phyloP scores from a whole-genome alignment of 1,284 basidiomycete species.

The Melampsora americana region DNA sequence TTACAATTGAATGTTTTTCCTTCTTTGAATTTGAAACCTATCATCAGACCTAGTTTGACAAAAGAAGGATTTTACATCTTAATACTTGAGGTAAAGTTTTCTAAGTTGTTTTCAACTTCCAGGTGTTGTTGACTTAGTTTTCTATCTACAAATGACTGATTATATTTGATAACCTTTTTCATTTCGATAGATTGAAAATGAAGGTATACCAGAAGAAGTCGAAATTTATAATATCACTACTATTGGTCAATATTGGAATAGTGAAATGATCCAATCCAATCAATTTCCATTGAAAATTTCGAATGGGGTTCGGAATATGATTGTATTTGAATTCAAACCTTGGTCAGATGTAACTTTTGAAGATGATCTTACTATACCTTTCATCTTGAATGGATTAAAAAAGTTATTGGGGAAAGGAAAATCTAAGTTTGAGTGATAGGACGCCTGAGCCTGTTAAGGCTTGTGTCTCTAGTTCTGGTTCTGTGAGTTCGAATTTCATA shows the following conservation, averaged over 20 bases:
- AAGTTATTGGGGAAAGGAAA: slow-evolving; percentile 22
- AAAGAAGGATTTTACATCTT: slow-evolving; percentile 61
- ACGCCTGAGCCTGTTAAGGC: neutral
- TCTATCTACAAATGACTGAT: neutral
- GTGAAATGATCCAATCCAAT: slow-evolving; percentile 7
- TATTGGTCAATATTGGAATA: slow-evolving; percentile 30
- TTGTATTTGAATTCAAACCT: slow-evolving; percentile 20
- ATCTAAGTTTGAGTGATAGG: neutral
- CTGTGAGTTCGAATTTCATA: slow-evolving; percentile 5
- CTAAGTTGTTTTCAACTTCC: neutral
- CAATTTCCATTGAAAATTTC: neutral
- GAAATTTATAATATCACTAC: slow-evolving; percentile 38
- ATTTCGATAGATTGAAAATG: slow-evolving; percentile 23
- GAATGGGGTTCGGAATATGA: neutral
- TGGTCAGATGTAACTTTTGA: slow-evolving; percentile 1
- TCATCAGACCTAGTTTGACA: slow-evolving; percentile 59
- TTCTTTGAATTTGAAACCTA: slow-evolving; percentile 60
- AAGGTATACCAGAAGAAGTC: slow-evolving; percentile 24
- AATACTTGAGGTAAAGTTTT: slow-evolving; percentile 58
- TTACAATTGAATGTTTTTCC: slow-evolving; percentile 63
- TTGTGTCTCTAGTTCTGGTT: slow-evolving; percentile 8
- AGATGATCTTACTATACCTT: neutral
- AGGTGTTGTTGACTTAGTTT: neutral
- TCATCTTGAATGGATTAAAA: slow-evolving; percentile 15
- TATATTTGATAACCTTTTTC: neutral